Evolutionary conservation across 148 eudicot genomes (phyloP).

Genomic region (Diospyros lotus): DNA sequence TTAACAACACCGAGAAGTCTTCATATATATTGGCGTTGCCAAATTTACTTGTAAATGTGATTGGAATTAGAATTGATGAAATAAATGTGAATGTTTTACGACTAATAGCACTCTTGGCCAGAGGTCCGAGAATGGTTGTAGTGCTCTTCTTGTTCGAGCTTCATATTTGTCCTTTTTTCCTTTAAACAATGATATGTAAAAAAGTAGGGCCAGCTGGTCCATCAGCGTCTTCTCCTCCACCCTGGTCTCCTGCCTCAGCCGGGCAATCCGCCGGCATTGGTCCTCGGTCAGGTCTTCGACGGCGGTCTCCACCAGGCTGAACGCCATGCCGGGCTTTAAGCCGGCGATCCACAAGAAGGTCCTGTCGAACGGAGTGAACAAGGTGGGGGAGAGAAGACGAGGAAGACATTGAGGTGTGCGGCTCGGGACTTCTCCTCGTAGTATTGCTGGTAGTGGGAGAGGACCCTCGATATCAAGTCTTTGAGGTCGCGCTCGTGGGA

Average conservation of each 20-base stretch:
- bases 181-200: too few species aligned
- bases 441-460: constrained; percentile 30
- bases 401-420: constrained; percentile 14
- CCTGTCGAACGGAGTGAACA: constrained; percentile 29
- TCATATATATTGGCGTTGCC: background rate
- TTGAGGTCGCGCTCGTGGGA: constrained; percentile 5
- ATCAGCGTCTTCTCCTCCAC: constrained; percentile 26
- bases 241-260: constrained; percentile 26
- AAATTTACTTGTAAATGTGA: constrained; percentile 9
- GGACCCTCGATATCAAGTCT: constrained; percentile 11
- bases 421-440: constrained; percentile 25
- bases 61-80: background rate
- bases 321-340: constrained; percentile 24
- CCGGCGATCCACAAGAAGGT: constrained; percentile 33
- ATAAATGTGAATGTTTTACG: background rate
- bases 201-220: constrained; percentile 22
- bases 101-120: too few species aligned
- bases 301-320: background rate
- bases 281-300: background rate
- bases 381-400: constrained; percentile 22
- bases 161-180: too few species aligned
- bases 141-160: too few species aligned
- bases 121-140: too few species aligned
- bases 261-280: constrained; percentile 9
- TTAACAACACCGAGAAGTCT: background rate